A percentile compares a stretch with the other conserved stretches of the same genome.
Conservation (phyloP, 106 monocot genomes). For the Platanthera guangdongensis region DNA sequence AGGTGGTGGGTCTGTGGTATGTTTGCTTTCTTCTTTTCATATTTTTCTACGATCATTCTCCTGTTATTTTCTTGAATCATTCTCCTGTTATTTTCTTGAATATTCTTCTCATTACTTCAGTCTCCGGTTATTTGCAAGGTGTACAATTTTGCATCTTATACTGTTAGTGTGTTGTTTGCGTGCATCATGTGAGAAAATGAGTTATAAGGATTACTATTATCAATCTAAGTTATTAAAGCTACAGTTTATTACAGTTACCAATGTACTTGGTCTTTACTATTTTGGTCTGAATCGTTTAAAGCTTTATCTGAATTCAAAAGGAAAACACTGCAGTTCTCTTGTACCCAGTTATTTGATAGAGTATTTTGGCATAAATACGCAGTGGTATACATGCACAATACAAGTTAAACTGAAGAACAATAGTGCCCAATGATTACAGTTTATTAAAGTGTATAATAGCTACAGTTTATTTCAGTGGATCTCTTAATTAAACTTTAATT, state of each 20-base stretch:
- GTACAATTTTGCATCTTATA: neutral
- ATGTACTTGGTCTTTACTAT: neutral
- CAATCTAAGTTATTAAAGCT: neutral
- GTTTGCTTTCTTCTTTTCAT: neutral
- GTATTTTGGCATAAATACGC: neutral
- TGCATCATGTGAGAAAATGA: neutral
- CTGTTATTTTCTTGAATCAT: neutral
- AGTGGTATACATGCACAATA: neutral
- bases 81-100: neutral
- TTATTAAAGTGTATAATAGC: no score
- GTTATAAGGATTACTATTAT: neutral
- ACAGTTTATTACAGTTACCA: neutral
- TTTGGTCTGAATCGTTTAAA: neutral
- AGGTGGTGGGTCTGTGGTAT: constrained; percentile 90
- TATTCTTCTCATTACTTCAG: neutral
- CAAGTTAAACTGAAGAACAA: neutral
- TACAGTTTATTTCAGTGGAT: no score
- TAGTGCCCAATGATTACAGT: neutral
- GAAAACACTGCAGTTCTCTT: neutral
- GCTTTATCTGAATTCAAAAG: neutral
- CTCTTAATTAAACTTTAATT: neutral
- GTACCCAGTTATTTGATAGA: neutral
- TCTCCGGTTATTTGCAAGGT: neutral
- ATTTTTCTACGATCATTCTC: neutral
- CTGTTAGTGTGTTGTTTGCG: neutral